A percentile compares a stretch with the other conserved stretches of the same genome.
These are phyloP conservation scores for Boletus rubescentipes DNA, from an alignment of 768 basidiomycete genomes.

Conservation along the genomic window DNA sequence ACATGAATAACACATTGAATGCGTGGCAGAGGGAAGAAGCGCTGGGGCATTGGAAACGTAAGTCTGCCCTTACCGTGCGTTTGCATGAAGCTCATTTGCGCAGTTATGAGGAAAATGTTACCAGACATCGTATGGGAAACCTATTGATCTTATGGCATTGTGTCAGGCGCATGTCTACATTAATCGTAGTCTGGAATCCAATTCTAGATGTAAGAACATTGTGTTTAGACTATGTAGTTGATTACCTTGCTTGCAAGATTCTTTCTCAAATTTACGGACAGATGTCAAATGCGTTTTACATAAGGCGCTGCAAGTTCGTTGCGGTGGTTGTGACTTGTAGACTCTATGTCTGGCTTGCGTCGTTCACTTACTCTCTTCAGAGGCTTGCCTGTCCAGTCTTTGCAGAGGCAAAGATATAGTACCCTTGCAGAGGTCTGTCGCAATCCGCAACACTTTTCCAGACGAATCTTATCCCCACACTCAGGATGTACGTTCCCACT, in stretches of 20 bases:
- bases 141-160: constrained; percentile 43
- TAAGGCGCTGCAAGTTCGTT: too few relatives aligned
- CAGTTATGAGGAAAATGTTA: constrained; percentile 80
- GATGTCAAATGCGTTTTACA: too few relatives aligned
- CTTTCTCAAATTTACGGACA: not conserved
- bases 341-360: constrained; percentile 11
- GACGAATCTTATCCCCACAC: constrained; percentile 5
- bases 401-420: constrained; percentile 17
- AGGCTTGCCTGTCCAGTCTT: not conserved
- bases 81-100: constrained; percentile 6
- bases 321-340: too few relatives aligned
- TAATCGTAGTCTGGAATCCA: not conserved
- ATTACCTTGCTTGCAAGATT: too few relatives aligned
- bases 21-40: constrained; percentile 66
- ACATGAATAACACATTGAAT: constrained; percentile 60
- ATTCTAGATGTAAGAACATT: not conserved
- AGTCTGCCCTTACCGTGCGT: constrained; percentile 26
- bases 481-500: constrained; percentile 37
- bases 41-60: constrained; percentile 74
- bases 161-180: not conserved
- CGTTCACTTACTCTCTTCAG: constrained; percentile 15
- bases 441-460: not conserved
- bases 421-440: constrained; percentile 26
- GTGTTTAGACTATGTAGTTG: not conserved
- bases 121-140: constrained; percentile 76